These are phyloP conservation scores for Acanthamoeba castellanii DNA, from an alignment of 208 protist species.

Conservation along the genomic window DNA sequence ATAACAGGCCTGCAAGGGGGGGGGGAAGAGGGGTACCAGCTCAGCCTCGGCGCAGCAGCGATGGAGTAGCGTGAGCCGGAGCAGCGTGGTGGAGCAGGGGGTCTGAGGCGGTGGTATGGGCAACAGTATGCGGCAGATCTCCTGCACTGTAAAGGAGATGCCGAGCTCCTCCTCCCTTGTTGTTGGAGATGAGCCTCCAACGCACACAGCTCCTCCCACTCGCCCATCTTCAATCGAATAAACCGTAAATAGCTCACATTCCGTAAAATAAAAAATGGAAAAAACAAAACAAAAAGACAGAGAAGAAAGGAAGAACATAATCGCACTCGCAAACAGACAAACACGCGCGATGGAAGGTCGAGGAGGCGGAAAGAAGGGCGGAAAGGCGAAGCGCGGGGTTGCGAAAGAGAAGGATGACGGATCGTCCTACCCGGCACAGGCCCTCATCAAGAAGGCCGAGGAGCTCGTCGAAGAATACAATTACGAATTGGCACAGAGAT, in stretches of 20 bases:
- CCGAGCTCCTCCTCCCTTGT: background rate
- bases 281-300: background rate
- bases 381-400: background rate
- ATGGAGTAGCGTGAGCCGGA: background rate
- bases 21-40: background rate
- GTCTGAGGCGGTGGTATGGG: background rate
- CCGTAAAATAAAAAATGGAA: background rate
- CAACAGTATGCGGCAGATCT: background rate
- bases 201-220: background rate
- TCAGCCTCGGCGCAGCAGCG: background rate
- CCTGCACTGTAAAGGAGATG: background rate
- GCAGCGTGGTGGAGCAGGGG: background rate
- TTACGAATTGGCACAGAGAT: constrained; percentile 38
- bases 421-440: background rate
- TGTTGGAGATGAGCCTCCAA: background rate
- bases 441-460: constrained; percentile 59
- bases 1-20: background rate
- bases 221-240: background rate
- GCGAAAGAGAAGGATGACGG: background rate
- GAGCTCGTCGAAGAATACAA: constrained; percentile 49
- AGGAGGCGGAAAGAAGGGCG: background rate
- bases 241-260: background rate
- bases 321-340: background rate
- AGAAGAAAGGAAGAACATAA: constrained; percentile 3
- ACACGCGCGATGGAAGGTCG: background rate